Evolutionary conservation across 345 rosid species (phyloP).

Genomic region (Eucalyptus cloeziana): DNA sequence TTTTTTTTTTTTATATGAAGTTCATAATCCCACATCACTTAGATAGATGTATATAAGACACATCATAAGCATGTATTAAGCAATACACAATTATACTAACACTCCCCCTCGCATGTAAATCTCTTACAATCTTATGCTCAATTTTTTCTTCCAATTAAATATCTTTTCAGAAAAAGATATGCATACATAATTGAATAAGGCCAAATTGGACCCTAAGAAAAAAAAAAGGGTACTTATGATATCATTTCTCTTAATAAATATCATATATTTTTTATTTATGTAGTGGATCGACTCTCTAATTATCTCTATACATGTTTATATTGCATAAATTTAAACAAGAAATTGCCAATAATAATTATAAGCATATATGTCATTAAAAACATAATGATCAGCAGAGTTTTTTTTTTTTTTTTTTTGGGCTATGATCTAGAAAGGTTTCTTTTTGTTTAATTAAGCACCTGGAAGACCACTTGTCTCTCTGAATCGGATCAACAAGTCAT

Average conservation of each 20-base stretch:
- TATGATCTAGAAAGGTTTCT: no score
- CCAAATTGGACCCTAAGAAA: not conserved
- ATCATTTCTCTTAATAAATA: not conserved
- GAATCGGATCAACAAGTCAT: not conserved
- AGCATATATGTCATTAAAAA: not conserved
- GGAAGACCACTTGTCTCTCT: rapidly evolving
- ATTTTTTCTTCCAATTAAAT: no score
- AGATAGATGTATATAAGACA: not conserved
- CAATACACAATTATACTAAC: not conserved
- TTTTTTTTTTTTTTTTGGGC: not conserved
- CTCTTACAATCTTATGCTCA: not conserved
- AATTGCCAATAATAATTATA: not conserved
- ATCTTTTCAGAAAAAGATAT: not conserved
- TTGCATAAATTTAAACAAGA: not conserved
- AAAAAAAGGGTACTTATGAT: not conserved
- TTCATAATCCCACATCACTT: not conserved
- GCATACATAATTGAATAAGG: no score
- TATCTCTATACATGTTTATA: not conserved
- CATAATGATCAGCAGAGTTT: not conserved
- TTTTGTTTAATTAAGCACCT: not conserved
- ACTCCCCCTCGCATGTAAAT: not conserved
- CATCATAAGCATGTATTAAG: not conserved
- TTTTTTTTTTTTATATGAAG: not conserved
- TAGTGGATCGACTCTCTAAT: rapidly evolving
- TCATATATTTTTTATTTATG: no score